Base-by-base conservation (phyloP, 768 basidiomycete genomes). In the Lentinula guzmanii region DNA sequence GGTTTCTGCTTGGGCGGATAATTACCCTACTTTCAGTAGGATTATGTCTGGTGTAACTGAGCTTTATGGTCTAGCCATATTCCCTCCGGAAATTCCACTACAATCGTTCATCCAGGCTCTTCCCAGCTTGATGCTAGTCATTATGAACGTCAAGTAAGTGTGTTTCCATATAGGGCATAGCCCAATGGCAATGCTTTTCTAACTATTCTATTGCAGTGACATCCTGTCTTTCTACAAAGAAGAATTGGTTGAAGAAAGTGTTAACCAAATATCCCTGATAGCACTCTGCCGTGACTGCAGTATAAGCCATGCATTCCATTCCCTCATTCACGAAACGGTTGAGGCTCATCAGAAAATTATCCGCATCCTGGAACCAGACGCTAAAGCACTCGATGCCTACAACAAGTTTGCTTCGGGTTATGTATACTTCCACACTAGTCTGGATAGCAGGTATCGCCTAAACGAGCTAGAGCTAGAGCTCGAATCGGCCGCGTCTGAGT, bases 151-250 rank as follows among this genome's bases (percentile, higher is more conserved):
- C 53, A 79, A 79, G 79, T 79, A 24, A 57, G 75, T 70, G 13
- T 11, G 16, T 61, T n/a, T 59, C 9, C 37, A 13, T 8, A 24
- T 41, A 10, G 3, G 16, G 16, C 4, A 1, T 8, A 39, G 37
- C 13, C 37, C 37, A 39, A 8, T 39, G 37, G 1, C 7, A 8
- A 39, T 4, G 31, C 7, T n/a, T 18, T 15, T 18, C 31, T 13
- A 11, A n/a, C 16, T 52, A 15, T 51, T 43, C 37, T 18, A 6
- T 46, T 3, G 16, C 45, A 79, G 77, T 60, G 77, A 79, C 39
- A 65, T 78, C 33, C 63, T 77, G 1, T 78, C 73, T 0, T 78
- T 79, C 58, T 75, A 79, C 56, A 72, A 79, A 61, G 78, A 79
- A 68, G 77, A 79, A 55, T 58, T 68, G 1, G 68, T 58, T 0